Percentiles rank a stretch among this genome's conserved stretches.
These are phyloP conservation scores for Arthrobotrys iridis DNA, from an alignment of 2,329 filamentous ascomycete genomes.

Conservation along the genomic window DNA sequence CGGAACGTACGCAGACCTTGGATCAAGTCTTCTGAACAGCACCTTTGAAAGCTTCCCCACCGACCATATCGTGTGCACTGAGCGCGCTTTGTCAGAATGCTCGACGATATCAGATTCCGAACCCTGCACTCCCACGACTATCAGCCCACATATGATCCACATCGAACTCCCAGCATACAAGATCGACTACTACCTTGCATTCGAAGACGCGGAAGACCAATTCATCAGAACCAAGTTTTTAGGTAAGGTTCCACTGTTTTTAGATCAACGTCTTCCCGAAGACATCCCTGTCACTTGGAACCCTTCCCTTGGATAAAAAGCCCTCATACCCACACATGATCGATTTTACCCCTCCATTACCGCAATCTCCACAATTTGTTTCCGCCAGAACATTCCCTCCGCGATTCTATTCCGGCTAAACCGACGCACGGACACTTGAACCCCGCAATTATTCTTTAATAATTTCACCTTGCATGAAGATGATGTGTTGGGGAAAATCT, in stretches of 20 bases:
- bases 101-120: conserved; percentile 37
- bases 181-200: conserved; percentile 46
- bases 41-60: conserved; percentile 31
- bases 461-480: conserved; percentile 7
- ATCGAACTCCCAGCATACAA: conserved; percentile 52
- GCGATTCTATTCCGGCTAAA: conserved; percentile 48
- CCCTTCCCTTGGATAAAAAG: conserved; percentile 39
- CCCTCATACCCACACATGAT: conserved; percentile 40
- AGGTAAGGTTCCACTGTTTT: conserved; percentile 39
- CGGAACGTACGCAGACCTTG: conserved; percentile 44
- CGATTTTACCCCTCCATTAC: conserved; percentile 28
- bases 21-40: conserved; percentile 40
- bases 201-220: conserved; percentile 44
- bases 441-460: conserved; percentile 38
- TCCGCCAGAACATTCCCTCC: conserved; percentile 42
- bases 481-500: conserved; percentile 28
- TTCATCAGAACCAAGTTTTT: conserved; percentile 48
- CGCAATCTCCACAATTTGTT: conserved; percentile 40
- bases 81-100: conserved; percentile 27
- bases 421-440: conserved; percentile 41
- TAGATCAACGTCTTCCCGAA: conserved; percentile 15
- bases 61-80: conserved; percentile 35
- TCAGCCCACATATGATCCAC: conserved; percentile 43
- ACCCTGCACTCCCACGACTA: conserved; percentile 30
- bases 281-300: conserved; percentile 31